phyloP scores from a whole-genome alignment of 192 early-diverging fungal species.

The Rhizoclosmatium sp. region DNA sequence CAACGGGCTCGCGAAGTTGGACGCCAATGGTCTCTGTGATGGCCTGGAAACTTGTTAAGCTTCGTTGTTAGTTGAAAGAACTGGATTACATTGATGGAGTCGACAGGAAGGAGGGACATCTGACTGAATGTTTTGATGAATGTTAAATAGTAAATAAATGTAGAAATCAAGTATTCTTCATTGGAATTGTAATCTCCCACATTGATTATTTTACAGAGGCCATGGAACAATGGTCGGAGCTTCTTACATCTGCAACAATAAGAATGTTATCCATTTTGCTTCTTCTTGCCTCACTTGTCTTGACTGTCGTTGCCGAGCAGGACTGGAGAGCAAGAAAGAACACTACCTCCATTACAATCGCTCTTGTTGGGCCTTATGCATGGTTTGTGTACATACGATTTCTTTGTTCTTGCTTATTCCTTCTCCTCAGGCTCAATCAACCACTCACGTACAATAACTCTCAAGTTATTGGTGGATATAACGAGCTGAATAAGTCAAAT shows the following conservation, averaged over 20 bases:
- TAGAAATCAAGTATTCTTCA: too few species aligned
- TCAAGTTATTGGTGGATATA: not conserved
- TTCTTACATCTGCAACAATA: too few species aligned
- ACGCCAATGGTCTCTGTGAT: slow-evolving; percentile 86
- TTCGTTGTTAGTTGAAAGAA: not conserved
- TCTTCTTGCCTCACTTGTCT: too few species aligned
- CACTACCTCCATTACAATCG: not conserved
- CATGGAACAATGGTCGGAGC: too few species aligned
- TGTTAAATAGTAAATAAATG: too few species aligned
- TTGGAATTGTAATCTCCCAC: too few species aligned
- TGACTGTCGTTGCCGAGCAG: too few species aligned
- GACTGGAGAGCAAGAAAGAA: not conserved
- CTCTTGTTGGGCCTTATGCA: not conserved
- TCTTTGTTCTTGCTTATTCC: not conserved
- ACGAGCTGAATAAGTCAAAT: not conserved
- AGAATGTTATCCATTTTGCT: too few species aligned
- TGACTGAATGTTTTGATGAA: not conserved
- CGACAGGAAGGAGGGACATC: not conserved
- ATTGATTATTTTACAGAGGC: too few species aligned
- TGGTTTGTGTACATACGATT: not conserved
- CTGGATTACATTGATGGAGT: slow-evolving; percentile 14
- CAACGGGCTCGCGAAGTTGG: slow-evolving; percentile 87
- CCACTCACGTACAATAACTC: slow-evolving; percentile 10
- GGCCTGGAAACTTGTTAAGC: slow-evolving; percentile 20
- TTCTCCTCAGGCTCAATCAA: not conserved